Evolutionary conservation across 805 yeast genomes (phyloP).

Genomic region (Lachancea kluyveri): DNA sequence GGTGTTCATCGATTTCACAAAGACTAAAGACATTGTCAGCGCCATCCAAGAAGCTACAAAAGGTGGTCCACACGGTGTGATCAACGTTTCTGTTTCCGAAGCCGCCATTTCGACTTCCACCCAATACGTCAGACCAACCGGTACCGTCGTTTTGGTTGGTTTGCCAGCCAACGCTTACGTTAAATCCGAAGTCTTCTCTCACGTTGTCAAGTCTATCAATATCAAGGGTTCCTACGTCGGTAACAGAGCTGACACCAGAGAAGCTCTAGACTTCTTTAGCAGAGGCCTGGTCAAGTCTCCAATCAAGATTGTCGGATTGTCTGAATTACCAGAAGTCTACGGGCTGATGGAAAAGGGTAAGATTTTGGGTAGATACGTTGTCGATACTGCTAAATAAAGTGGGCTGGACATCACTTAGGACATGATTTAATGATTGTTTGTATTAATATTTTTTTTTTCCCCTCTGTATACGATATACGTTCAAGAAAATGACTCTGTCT

Average conservation of each 20-base stretch:
- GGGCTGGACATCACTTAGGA: too few relatives aligned
- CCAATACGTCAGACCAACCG: constrained; percentile 55
- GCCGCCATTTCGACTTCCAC: constrained; percentile 43
- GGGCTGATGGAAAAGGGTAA: constrained; percentile 51
- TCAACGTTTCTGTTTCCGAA: constrained; percentile 56
- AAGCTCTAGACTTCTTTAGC: constrained; percentile 63
- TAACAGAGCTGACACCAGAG: constrained; percentile 76
- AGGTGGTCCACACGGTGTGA: constrained; percentile 67
- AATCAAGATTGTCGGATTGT: constrained; percentile 50
- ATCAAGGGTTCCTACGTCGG: constrained; percentile 84
- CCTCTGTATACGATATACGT: too few relatives aligned
- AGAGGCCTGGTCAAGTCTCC: constrained; percentile 64
- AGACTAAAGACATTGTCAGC: constrained; percentile 43
- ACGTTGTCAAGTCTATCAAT: constrained; percentile 63
- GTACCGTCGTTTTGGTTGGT: constrained; percentile 67
- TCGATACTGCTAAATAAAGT: constrained; percentile 59
- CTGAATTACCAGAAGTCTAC: constrained; percentile 47
- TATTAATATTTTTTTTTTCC: too few relatives aligned
- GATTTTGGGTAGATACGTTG: constrained; percentile 75
- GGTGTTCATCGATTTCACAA: constrained; percentile 50
- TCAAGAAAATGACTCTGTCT: too few relatives aligned
- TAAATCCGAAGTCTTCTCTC: constrained; percentile 57
- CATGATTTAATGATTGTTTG: too few relatives aligned
- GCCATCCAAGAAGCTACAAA: constrained; percentile 42
- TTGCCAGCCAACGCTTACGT: constrained; percentile 73